Conservation (phyloP, 2,329 filamentous ascomycete species). For the Trichophyton benhamiae region DNA sequence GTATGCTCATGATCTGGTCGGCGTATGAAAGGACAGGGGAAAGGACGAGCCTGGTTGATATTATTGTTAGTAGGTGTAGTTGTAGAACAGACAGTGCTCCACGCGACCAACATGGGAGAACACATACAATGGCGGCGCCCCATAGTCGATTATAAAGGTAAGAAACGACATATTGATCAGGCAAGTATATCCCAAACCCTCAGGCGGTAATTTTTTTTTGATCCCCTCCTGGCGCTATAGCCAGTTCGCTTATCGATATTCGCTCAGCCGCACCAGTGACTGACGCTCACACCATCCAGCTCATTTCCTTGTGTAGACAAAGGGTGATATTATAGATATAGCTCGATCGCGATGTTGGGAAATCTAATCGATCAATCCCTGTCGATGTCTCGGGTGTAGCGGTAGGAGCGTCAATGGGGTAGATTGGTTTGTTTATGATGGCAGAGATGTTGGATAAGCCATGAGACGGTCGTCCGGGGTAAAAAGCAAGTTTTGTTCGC, state of each 20-base stretch:
- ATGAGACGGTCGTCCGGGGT: background rate
- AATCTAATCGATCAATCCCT: background rate
- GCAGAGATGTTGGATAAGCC: background rate
- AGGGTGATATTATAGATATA: background rate
- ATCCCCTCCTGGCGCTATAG: background rate
- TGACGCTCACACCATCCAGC: background rate
- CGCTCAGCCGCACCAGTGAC: background rate
- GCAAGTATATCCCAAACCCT: too few relatives aligned
- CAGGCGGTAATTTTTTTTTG: background rate
- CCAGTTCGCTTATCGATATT: background rate
- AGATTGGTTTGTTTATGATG: background rate
- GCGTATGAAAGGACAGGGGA: slow-evolving; percentile 54
- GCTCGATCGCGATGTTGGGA: background rate
- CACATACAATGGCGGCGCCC: slow-evolving; percentile 39
- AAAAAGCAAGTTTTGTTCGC: background rate
- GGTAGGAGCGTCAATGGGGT: background rate
- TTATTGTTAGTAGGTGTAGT: background rate
- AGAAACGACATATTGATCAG: slow-evolving; percentile 22
- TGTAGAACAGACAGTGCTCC: slow-evolving; percentile 10
- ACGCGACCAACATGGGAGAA: background rate
- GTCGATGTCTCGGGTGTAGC: background rate
- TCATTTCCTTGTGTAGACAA: background rate
- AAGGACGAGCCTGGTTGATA: slow-evolving; percentile 40
- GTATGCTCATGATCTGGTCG: slow-evolving; percentile 54
- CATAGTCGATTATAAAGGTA: slow-evolving; percentile 33